Base-by-base conservation (phyloP, 768 basidiomycete species). In the Galerina sulciceps region DNA sequence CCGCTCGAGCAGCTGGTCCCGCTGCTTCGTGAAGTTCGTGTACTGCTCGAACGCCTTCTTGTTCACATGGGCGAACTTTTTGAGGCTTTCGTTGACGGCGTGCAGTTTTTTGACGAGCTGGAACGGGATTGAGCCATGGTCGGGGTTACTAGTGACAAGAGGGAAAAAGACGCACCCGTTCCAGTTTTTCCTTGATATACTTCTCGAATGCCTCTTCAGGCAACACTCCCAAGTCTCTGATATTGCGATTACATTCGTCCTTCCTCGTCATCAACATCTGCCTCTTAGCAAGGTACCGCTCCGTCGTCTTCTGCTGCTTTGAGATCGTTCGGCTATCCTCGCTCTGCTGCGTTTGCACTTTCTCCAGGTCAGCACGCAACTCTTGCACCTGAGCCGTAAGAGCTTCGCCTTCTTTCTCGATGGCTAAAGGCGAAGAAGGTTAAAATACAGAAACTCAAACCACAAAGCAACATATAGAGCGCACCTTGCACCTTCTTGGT, bases 21-120 rank as follows among this genome's bases (percentile, higher is more conserved):
- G 90, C 72, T 99, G 96, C 70, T 96, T 98, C 8, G 96, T 97
- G 73, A 99, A 99, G 70, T 94, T 96, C 71, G 85, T 93, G 78
- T 97, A 99, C 72, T 99, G 96, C 71, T 99, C 97, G 69, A 96
- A 96, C 1, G 96, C 97, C 69, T 99, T 98, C 81, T 99, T 99
- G 81, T 99, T 99, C 61, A 99, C 96, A 69, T 98, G 95, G 0
- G 94, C 93, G 67, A 96, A 99, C 72, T 95, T 96, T 73, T 97
- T 96, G 65, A 99, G 78, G 23, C 87, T 85, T 68, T 99, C 96
- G 68, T 98, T 97, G 60, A 95, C 89, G 13, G 83, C 80, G 64
- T 96, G 95, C n/a, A 99, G 81, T 63, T 91, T 91, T 76, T 94
- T 96, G 67, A 96, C 86, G 44, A 99, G 81, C 96, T 99, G 49